A percentile compares a stretch with the other conserved stretches of the same genome.
These are phyloP conservation scores for Mytilinidion resinicola DNA, from an alignment of 495 filamentous ascomycete genomes.

Conservation along the genomic window DNA sequence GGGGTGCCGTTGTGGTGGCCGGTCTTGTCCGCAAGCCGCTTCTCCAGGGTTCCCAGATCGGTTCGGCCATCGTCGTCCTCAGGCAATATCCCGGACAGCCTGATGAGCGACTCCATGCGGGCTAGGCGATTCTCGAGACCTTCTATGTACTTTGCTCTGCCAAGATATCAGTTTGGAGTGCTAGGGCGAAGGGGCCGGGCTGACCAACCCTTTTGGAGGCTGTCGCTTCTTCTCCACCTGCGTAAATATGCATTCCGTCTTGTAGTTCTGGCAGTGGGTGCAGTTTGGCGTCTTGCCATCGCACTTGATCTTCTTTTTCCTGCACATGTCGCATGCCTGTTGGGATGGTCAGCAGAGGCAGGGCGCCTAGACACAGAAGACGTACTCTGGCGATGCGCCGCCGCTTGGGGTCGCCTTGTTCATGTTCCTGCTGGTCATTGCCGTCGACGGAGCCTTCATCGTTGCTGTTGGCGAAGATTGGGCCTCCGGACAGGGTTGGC, in stretches of 20 bases:
- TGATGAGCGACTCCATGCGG: conserved; percentile 85
- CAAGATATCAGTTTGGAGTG: conserved; percentile 8
- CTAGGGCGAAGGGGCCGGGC: not conserved
- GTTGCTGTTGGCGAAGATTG: conserved; percentile 45
- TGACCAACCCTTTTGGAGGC: conserved; percentile 85
- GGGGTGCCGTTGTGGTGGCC: conserved; percentile 16
- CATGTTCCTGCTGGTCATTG: conserved; percentile 39
- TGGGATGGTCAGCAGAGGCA: conserved; percentile 8
- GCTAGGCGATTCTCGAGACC: conserved; percentile 90
- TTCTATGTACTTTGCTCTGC: conserved; percentile 94
- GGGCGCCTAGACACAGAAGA: conserved; percentile 8
- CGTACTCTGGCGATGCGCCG: conserved; percentile 84
- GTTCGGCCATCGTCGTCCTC: conserved; percentile 83
- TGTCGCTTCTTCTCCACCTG: conserved; percentile 98
- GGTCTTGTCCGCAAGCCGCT: conserved; percentile 66
- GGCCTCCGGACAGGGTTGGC: conserved; percentile 48
- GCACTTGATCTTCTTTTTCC: conserved; percentile 99
- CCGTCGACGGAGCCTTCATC: conserved; percentile 47
- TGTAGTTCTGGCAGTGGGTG: conserved; percentile 96
- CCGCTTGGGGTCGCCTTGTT: conserved; percentile 82
- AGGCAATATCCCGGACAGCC: conserved; percentile 78
- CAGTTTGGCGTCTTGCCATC: conserved; percentile 94
- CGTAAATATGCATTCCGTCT: conserved; percentile 95
- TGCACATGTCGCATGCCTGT: conserved; percentile 97
- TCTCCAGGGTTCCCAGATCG: conserved; percentile 82